Evolutionary conservation across 495 filamentous ascomycete species (phyloP).

Genomic region (Amorphotheca resinae): DNA sequence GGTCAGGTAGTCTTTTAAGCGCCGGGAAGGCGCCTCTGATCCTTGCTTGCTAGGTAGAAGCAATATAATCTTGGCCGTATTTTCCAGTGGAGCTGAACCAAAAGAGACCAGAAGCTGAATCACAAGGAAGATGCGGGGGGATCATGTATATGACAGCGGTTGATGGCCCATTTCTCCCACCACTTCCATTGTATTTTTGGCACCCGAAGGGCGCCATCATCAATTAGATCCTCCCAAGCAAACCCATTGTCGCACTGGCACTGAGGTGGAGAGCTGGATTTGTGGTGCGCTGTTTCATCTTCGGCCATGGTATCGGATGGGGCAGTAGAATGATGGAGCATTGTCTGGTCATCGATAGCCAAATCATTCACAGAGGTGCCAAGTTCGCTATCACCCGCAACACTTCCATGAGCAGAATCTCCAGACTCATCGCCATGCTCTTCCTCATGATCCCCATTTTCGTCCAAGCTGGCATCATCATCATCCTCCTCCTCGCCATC

Average conservation of each 20-base stretch:
- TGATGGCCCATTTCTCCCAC: slow-evolving; percentile 49
- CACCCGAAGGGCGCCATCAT: slow-evolving; percentile 47
- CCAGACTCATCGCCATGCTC: slow-evolving; percentile 35
- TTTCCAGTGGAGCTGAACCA: no score
- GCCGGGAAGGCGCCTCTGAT: no score
- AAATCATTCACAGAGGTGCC: neutral
- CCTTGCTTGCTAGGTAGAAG: no score
- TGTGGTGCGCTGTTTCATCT: neutral
- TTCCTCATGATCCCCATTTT: slow-evolving; percentile 31
- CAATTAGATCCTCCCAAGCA: slow-evolving; percentile 36
- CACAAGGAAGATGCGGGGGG: neutral
- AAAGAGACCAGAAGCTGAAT: no score
- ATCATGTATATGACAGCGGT: slow-evolving; percentile 18
- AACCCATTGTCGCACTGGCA: slow-evolving; percentile 22
- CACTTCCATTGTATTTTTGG: slow-evolving; percentile 38
- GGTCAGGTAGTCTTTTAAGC: slow-evolving; percentile 25
- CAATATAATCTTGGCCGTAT: no score
- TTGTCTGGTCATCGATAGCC: slow-evolving; percentile 1
- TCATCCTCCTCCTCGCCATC: neutral
- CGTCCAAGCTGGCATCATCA: neutral
- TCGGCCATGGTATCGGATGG: neutral
- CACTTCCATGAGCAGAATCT: slow-evolving; percentile 3
- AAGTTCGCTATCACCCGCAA: slow-evolving; percentile 13
- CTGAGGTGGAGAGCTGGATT: slow-evolving; percentile 1
- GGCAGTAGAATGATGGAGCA: slow-evolving; percentile 1